These are phyloP conservation scores for Lepidium didymum DNA, from an alignment of 345 rosid species.

Conservation along the genomic window DNA sequence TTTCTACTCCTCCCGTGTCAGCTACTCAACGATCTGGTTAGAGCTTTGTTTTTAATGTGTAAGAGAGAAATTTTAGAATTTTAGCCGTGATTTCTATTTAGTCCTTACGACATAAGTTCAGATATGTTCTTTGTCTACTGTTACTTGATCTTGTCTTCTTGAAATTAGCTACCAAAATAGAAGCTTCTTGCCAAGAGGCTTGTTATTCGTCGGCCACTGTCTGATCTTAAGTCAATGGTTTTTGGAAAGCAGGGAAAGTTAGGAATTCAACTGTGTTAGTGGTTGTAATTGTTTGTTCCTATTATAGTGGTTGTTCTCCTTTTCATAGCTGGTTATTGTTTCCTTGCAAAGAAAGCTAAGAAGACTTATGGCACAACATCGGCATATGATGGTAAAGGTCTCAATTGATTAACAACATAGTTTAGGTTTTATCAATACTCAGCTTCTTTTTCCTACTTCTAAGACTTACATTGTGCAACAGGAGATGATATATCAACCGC, in stretches of 20 bases:
- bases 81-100: not conserved
- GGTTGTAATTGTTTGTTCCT: constrained; percentile 30
- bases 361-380: not conserved
- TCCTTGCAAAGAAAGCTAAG: too few species aligned
- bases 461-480: constrained; percentile 9
- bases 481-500: constrained; percentile 21
- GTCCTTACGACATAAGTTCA: not conserved
- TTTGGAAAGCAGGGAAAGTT: constrained; percentile 23
- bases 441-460: not conserved
- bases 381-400: constrained; percentile 31
- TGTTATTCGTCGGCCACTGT: not conserved
- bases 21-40: constrained; percentile 4
- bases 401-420: not conserved
- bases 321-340: not conserved
- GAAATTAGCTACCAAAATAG: not conserved
- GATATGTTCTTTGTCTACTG: not conserved
- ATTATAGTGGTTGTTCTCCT: constrained; percentile 18
- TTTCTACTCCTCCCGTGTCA: not conserved
- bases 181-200: not conserved
- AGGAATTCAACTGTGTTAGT: constrained; percentile 9
- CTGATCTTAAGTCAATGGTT: not conserved
- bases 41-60: not conserved
- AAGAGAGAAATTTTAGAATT: too few species aligned
- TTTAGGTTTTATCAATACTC: not conserved
- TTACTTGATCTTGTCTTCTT: not conserved